Conservation (phyloP, 1,284 basidiomycete species). For the Crepidotus sp. region DNA sequence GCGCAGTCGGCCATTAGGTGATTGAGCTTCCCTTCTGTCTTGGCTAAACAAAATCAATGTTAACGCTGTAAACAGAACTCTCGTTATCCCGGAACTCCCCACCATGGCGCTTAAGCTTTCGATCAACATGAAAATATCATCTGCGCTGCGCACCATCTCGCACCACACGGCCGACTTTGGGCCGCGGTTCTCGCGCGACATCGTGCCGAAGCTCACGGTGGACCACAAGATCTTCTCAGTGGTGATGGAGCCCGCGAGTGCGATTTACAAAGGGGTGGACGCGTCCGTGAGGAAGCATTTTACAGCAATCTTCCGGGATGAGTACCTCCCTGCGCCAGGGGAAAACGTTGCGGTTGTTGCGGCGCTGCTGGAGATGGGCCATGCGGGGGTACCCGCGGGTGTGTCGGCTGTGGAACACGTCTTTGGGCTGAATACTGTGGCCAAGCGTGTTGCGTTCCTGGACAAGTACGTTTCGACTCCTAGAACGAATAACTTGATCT, state of each 20-base stretch:
- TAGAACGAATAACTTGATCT: background rate
- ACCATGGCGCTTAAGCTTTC: constrained; percentile 38
- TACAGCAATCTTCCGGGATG: constrained; percentile 37
- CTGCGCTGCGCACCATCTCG: constrained; percentile 43
- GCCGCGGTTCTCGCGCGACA: constrained; percentile 39
- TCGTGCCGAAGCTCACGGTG: constrained; percentile 37
- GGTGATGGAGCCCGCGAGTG: constrained; percentile 38
- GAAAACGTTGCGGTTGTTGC: constrained; percentile 39
- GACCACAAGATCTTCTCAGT: constrained; percentile 32
- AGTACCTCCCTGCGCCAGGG: constrained; percentile 28
- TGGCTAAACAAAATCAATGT: no score
- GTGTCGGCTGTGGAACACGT: constrained; percentile 35
- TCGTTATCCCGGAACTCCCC: constrained; percentile 33
- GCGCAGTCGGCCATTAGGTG: constrained; percentile 43
- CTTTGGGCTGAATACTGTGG: constrained; percentile 34
- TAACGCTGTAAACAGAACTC: constrained; percentile 28
- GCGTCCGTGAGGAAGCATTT: constrained; percentile 42
- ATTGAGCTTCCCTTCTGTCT: no score
- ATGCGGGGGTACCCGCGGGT: constrained; percentile 29
- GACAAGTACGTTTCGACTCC: constrained; percentile 28
- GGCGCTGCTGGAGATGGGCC: constrained; percentile 39
- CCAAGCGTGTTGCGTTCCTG: constrained; percentile 35
- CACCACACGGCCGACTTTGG: constrained; percentile 47
- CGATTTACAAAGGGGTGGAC: constrained; percentile 31
- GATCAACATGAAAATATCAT: constrained; percentile 45